Percentiles rank a stretch among this genome's conserved stretches.
Evolutionary conservation across 257 asterid genomes (phyloP).

Genomic region (Capsicum baccatum): DNA sequence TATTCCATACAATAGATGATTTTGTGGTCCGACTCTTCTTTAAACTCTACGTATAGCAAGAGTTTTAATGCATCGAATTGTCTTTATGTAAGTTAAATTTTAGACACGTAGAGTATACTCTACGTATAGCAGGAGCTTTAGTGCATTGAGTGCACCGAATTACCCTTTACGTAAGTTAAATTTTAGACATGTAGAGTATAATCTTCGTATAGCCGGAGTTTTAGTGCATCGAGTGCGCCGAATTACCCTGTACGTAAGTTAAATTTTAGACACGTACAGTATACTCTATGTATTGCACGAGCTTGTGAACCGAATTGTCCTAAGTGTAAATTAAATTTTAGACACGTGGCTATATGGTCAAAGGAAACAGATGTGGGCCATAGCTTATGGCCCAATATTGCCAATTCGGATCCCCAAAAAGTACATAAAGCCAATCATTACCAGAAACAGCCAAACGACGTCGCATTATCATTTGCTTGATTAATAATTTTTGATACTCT

Average conservation of each 20-base stretch:
- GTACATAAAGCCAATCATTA: constrained; percentile 21
- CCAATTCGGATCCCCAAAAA: constrained; percentile 28
- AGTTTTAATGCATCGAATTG: no score
- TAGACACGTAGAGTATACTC: not conserved
- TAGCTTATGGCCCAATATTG: not conserved
- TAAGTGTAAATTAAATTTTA: not conserved
- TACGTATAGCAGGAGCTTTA: no score
- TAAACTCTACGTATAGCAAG: no score
- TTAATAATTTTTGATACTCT: not conserved
- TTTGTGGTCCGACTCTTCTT: no score
- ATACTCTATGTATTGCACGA: no score
- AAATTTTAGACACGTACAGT: not conserved
- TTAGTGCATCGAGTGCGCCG: no score
- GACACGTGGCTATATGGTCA: constrained; percentile 17
- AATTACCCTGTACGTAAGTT: not conserved
- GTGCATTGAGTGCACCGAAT: no score
- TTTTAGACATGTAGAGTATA: not conserved
- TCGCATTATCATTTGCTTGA: not conserved
- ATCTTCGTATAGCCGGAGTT: no score
- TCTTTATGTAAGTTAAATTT: not conserved
- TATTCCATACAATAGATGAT: no score
- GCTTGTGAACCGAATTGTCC: no score
- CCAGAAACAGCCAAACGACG: not conserved
- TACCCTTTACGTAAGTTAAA: not conserved
- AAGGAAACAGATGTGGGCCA: constrained; percentile 4